phyloP scores from a whole-genome alignment of 2,329 filamentous ascomycete genomes.

The Onygenales sp. region DNA sequence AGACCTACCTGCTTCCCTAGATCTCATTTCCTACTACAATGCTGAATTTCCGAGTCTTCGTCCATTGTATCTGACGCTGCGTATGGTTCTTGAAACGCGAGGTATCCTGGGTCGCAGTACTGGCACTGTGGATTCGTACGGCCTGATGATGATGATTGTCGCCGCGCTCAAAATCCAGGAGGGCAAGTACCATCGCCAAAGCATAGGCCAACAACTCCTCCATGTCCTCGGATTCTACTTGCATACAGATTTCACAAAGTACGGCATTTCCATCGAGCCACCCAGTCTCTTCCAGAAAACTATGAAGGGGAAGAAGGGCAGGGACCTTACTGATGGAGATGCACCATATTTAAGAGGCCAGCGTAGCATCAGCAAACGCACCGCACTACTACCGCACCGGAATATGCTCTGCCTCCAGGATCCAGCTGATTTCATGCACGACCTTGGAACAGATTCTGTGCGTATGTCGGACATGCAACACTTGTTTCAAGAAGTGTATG shows the following conservation, averaged over 20 bases:
- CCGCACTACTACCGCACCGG: slow-evolving; percentile 22
- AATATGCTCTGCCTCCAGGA: slow-evolving; percentile 48
- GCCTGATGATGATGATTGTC: slow-evolving; percentile 48
- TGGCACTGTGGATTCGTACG: slow-evolving; percentile 46
- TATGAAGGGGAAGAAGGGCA: slow-evolving; percentile 8
- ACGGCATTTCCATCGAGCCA: slow-evolving; percentile 43
- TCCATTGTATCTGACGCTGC: slow-evolving; percentile 41
- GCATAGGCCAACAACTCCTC: slow-evolving; percentile 36
- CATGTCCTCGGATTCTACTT: slow-evolving; percentile 42
- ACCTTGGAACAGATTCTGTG: slow-evolving; percentile 43
- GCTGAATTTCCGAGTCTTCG: slow-evolving; percentile 41
- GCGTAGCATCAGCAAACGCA: slow-evolving; percentile 27
- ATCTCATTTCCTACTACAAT: slow-evolving; percentile 38
- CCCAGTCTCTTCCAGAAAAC: slow-evolving; percentile 35
- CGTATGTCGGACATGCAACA: slow-evolving; percentile 42
- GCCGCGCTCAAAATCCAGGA: slow-evolving; percentile 41
- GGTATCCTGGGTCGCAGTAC: slow-evolving; percentile 38
- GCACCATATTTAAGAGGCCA: slow-evolving; percentile 27
- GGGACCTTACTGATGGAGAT: background rate
- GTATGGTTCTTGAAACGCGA: slow-evolving; percentile 42
- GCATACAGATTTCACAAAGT: slow-evolving; percentile 34
- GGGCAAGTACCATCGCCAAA: slow-evolving; percentile 18
- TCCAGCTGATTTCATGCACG: slow-evolving; percentile 48
- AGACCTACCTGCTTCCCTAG: slow-evolving; percentile 28
- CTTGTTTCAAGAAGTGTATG: slow-evolving; percentile 28